A percentile compares a stretch with the other conserved stretches of the same genome.
Evolutionary conservation across 2,329 filamentous ascomycete species (phyloP).

Genomic region (Exophiala aquamarina): DNA sequence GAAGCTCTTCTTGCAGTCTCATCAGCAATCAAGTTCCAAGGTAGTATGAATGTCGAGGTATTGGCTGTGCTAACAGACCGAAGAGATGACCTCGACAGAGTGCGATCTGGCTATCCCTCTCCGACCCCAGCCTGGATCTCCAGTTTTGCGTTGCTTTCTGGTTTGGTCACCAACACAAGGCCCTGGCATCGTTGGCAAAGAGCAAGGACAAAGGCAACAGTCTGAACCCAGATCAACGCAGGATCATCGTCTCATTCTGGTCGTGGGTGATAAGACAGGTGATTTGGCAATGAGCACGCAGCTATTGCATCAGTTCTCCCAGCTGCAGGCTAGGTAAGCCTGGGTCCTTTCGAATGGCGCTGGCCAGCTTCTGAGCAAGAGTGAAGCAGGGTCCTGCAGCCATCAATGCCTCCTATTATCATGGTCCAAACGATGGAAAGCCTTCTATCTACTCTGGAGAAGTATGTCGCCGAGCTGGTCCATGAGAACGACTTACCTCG

Average conservation of each 20-base stretch:
- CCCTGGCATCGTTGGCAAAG: neutral
- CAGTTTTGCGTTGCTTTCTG: conserved; percentile 12
- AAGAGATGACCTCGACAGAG: neutral
- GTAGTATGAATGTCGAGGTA: conserved; percentile 28
- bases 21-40: conserved; percentile 31
- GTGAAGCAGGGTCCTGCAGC: no score
- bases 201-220: neutral
- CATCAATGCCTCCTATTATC: no score
- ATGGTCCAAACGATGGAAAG: no score
- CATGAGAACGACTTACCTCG: neutral
- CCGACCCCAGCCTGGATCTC: neutral
- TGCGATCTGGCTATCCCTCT: conserved; percentile 10
- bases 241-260: conserved; percentile 4
- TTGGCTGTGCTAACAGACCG: conserved; percentile 9
- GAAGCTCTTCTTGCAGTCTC: conserved; percentile 26
- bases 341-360: no score
- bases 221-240: neutral
- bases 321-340: conserved; percentile 5
- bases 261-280: conserved; percentile 1
- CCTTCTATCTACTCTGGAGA: conserved; percentile 3
- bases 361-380: no score
- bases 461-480: conserved; percentile 7
- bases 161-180: conserved; percentile 10
- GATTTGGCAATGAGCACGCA: neutral
- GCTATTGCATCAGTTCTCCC: conserved; percentile 1